phyloP scores from a whole-genome alignment of 345 rosid genomes.

The Eucalyptus erythrocorys region DNA sequence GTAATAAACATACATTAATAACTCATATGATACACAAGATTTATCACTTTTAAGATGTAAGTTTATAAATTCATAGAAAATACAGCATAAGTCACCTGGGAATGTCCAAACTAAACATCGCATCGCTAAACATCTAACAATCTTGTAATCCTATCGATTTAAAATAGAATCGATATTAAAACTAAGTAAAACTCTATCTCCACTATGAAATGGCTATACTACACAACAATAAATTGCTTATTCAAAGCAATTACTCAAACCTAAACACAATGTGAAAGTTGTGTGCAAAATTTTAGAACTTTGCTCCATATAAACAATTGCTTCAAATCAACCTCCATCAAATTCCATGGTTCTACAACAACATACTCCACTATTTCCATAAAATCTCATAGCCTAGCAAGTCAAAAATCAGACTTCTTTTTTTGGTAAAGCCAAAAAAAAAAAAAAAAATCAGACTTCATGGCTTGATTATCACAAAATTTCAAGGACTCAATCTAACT shows the following conservation, averaged over 20 bases:
- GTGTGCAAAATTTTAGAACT: too few species aligned
- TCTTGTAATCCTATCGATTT: background rate
- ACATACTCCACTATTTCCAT: background rate
- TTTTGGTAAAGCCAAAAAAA: too few species aligned
- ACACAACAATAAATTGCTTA: background rate
- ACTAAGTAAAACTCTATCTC: background rate
- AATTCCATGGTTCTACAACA: background rate
- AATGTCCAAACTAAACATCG: background rate
- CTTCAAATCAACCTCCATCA: background rate
- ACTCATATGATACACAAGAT: background rate
- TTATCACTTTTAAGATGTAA: too few species aligned
- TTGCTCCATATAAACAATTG: rapidly evolving
- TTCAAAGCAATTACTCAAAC: too few species aligned
- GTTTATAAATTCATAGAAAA: too few species aligned
- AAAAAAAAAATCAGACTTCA: too few species aligned
- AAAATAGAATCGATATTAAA: background rate
- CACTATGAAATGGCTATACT: background rate
- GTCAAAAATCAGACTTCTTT: background rate
- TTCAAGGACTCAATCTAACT: background rate
- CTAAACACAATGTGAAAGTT: background rate
- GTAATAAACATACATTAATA: too few species aligned
- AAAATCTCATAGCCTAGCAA: background rate
- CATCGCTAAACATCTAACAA: rapidly evolving
- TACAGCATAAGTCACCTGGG: background rate
- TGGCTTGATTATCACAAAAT: background rate